These are phyloP conservation scores for Phytopythium sindhum DNA, from an alignment of 352 stramenopile species.

Conservation along the genomic window DNA sequence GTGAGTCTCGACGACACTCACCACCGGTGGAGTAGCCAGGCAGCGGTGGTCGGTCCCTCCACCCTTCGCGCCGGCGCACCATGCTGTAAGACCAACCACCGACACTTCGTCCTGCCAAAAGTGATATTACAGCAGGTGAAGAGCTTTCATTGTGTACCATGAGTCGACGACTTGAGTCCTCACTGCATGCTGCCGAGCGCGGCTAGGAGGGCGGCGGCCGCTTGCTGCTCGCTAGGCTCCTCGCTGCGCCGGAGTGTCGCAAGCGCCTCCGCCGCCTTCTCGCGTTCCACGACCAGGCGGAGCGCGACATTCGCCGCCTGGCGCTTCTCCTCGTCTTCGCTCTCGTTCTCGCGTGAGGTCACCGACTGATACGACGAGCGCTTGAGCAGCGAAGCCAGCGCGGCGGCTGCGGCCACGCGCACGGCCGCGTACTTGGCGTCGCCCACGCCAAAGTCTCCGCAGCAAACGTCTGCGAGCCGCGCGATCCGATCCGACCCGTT, in stretches of 20 bases:
- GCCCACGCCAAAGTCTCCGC: slow-evolving; percentile 47
- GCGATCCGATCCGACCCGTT: slow-evolving; percentile 1
- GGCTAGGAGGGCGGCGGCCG: slow-evolving; percentile 23
- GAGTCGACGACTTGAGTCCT: not conserved
- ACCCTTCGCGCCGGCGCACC: too few species aligned
- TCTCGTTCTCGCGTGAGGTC: not conserved
- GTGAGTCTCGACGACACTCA: too few species aligned
- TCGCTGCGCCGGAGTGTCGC: slow-evolving; percentile 46
- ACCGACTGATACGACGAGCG: slow-evolving; percentile 5
- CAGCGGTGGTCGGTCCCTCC: too few species aligned
- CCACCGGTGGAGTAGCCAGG: too few species aligned
- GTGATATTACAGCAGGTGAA: too few species aligned
- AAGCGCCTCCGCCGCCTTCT: slow-evolving; percentile 37
- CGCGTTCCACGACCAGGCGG: slow-evolving; percentile 44
- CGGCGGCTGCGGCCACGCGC: slow-evolving; percentile 49
- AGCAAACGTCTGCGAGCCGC: slow-evolving; percentile 39
- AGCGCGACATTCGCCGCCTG: slow-evolving; percentile 26
- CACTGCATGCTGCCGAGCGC: slow-evolving; percentile 2
- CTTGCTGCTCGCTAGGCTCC: slow-evolving; percentile 60
- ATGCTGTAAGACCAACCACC: too few species aligned
- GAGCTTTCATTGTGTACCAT: too few species aligned
- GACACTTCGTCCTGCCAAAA: too few species aligned
- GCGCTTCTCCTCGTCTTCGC: slow-evolving; percentile 9
- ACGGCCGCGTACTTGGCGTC: slow-evolving; percentile 75
- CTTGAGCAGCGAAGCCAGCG: slow-evolving; percentile 41